Base-by-base conservation (phyloP, 805 yeast genomes). In the Metschnikowia sp. region DNA sequence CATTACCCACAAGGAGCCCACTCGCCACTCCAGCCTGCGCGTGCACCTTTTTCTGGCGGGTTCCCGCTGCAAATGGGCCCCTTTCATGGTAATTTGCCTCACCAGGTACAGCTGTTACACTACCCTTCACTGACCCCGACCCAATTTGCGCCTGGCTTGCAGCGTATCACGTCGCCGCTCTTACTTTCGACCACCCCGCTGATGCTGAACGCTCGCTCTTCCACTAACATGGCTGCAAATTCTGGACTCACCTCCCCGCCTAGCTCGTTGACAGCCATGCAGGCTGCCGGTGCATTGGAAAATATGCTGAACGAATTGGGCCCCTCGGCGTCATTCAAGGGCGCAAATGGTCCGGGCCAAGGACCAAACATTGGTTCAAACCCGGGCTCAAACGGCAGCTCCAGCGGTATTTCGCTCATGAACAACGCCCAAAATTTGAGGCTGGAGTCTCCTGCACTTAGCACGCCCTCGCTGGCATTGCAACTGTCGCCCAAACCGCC, bases 121-220 rank as follows among this genome's bases (percentile, higher is more conserved):
- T 82, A 82, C 58, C 88, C 88, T 7, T 71, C 81, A 4, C 81
- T 86, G 0, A 82, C 86, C 2, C 88, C 88, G 12, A 78, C 86
- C 2, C 86, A 82, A 57, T 83, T 81, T 71, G 86, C 85, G 30
- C 81, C 85, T 0, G 83, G 83, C 37, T 63, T 83, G 43, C 77
- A 79, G 50, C 63, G 82, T 32, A 82, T 83, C 48, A 83, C 88
- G 0, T 81, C 86, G 12, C 88, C 88, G 0, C 66, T 83, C 43
- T 64, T 83, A 49, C 68, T 84, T 38, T 77, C 84, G 8, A 78
- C 83, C 12, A 54, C 80, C 22, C 56, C 78, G 36, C 71, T 69
- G 48, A 63, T 65, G 59, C 77, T 65, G 59, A 76, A 55, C 65
- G 65, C 74, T 1, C 63, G 75, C 44, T 57, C 59, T 8, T 49